These are phyloP conservation scores for Durio zibethinus DNA, from an alignment of 345 rosid genomes.

Conservation along the genomic window DNA sequence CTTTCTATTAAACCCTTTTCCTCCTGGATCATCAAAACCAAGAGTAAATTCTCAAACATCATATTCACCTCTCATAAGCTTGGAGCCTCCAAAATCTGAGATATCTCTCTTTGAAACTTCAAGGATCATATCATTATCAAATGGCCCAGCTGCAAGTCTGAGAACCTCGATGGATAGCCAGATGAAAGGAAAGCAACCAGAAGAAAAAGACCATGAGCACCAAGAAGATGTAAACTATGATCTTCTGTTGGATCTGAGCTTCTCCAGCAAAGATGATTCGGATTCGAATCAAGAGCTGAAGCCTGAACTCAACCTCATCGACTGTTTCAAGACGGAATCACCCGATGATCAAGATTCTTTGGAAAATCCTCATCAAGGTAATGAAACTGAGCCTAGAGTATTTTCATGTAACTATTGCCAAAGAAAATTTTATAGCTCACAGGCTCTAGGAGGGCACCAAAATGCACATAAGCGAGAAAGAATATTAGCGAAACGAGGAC, in stretches of 20 bases:
- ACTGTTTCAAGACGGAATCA: slow-evolving; percentile 30
- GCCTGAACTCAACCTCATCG: slow-evolving; percentile 48
- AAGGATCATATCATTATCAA: slow-evolving; percentile 31
- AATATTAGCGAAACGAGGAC: slow-evolving; percentile 76
- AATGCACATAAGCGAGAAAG: slow-evolving; percentile 91
- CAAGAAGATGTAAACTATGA: slow-evolving; percentile 11
- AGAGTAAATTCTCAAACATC: background rate
- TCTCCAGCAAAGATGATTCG: slow-evolving; percentile 39
- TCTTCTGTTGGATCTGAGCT: slow-evolving; percentile 60
- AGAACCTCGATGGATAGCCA: slow-evolving; percentile 14
- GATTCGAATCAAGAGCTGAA: slow-evolving; percentile 19
- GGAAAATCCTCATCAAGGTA: slow-evolving; percentile 22
- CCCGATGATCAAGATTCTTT: slow-evolving; percentile 22
- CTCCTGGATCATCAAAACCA: background rate
- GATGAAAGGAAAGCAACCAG: background rate
- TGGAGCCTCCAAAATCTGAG: slow-evolving; percentile 43
- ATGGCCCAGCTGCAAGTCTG: slow-evolving; percentile 11
- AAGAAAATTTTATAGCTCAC: slow-evolving; percentile 90
- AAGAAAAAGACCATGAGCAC: background rate
- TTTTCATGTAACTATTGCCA: slow-evolving; percentile 91
- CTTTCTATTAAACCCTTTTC: slow-evolving; percentile 25
- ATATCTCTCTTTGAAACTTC: slow-evolving; percentile 34
- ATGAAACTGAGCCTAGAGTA: slow-evolving; percentile 53
- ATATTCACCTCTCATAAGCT: background rate
- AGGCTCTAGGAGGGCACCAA: slow-evolving; percentile 96